Conservation (phyloP, 129 eudicot species). For the Daucus carota region DNA sequence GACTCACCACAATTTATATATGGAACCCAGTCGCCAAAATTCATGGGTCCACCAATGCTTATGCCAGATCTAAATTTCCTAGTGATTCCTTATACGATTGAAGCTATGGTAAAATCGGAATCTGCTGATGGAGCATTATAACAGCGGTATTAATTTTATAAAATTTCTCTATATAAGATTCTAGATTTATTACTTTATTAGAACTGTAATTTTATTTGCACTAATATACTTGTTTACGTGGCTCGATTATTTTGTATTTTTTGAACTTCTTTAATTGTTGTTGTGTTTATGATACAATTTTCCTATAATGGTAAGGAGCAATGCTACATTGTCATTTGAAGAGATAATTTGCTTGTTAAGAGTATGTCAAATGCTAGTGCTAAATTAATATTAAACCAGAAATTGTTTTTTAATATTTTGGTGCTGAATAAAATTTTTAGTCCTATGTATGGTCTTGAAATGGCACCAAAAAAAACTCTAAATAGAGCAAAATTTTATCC, state of each 20-base stretch:
- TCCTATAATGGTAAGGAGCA: not conserved
- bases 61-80: slow-evolving; percentile 15
- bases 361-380: no score
- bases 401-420: no score
- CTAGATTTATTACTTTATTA: not conserved
- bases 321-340: not conserved
- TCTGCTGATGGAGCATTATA: slow-evolving; percentile 11
- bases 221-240: slow-evolving; percentile 2
- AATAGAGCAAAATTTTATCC: no score
- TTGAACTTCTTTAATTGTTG: not conserved
- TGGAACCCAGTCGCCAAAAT: no score
- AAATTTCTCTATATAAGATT: no score
- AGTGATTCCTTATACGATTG: slow-evolving; percentile 4
- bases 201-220: not conserved
- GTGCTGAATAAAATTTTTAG: no score
- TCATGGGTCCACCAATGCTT: no score
- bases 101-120: slow-evolving; percentile 22
- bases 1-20: no score
- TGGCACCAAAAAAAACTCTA: no score
- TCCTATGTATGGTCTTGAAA: no score
- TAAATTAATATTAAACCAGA: no score
- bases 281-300: not conserved
- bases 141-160: not conserved
- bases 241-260: slow-evolving; percentile 6
- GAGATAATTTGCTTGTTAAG: no score